Base-by-base conservation (phyloP, 2,329 filamentous ascomycete species). In the Alternaria triticimaculans region DNA sequence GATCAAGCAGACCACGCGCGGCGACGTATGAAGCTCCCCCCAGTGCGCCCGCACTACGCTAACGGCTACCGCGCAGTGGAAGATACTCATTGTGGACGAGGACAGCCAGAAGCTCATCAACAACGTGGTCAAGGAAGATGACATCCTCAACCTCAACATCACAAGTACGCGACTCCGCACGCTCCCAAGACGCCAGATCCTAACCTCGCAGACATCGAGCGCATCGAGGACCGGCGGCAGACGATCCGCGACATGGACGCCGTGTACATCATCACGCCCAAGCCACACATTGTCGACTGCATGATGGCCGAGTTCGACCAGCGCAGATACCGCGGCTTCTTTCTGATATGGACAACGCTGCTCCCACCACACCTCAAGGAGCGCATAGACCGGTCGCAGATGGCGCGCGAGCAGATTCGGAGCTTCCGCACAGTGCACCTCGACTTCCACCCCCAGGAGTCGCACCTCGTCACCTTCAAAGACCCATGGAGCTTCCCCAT, bases 401-500 rank as follows among this genome's bases (percentile, higher is more conserved):
- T 87, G 66, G 88, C 90, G 30, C 87, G 90, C 65, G 88, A 93
- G 70, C 88, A 91, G 74, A 92, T 97, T 65, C 89, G 88, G n/a
- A 88, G 90, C 58, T 94, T 94, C 76, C 89, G 91, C 63, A 92
- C 94, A 5, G 84, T 98, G 59, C 92, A 94, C 57, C 88, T 97
- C 78, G 92, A 97, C 80, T 99, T 91, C 80, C 95, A 89, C 76
- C 94, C 96, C 6, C 89, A 93, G 75, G 96, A 99, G 82, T 96
- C 94, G 7, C 92, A 96, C 73, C 83, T 99, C 44, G 85, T 97
- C 72, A 97, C 93, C 0, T 97, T 99, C 75, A 87, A 92, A 76
- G 95, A 99, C 77, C 95, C 96, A 1, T 97, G 92, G 90, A 98
- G 95, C 81, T 99, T 99, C 75, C 94, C 94, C 1, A 87, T 94